Percentiles rank a stretch among this genome's conserved stretches.
Evolutionary conservation across 148 eudicot genomes (phyloP).

Genomic region (Tetragonia tetragonoides): DNA sequence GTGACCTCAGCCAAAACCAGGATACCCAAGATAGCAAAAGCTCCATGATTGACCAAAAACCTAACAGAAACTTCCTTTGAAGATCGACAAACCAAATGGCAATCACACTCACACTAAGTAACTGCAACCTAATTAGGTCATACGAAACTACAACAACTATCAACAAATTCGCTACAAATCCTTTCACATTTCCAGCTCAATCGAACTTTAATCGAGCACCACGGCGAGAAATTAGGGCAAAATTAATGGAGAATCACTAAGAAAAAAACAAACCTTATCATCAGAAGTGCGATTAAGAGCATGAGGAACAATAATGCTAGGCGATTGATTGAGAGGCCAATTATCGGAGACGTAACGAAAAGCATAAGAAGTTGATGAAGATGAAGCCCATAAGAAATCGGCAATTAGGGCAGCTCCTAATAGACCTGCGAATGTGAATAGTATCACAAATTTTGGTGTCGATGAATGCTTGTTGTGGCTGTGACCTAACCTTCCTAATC

Average conservation of each 20-base stretch:
- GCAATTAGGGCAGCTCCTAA: constrained; percentile 55
- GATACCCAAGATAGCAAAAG: constrained; percentile 45
- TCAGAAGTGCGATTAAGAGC: neutral
- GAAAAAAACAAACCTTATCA: constrained; percentile 10
- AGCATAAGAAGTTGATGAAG: constrained; percentile 47
- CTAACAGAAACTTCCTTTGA: no score
- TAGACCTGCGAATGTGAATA: constrained; percentile 34
- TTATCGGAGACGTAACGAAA: constrained; percentile 32
- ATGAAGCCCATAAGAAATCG: constrained; percentile 82
- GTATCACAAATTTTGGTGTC: constrained; percentile 24
- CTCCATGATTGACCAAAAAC: constrained; percentile 52
- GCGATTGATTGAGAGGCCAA: constrained; percentile 31
- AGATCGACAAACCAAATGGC: no score
- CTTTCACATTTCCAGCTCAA: neutral
- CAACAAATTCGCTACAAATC: no score
- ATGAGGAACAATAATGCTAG: constrained; percentile 23
- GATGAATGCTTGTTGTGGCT: neutral
- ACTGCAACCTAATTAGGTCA: no score
- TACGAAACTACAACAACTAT: no score
- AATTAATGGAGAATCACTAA: neutral
- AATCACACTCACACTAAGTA: no score
- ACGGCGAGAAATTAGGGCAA: constrained; percentile 2
- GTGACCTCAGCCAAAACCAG: constrained; percentile 75
- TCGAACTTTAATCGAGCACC: no score
- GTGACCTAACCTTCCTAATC: constrained; percentile 26